Percentiles rank a stretch among this genome's conserved stretches.
Evolutionary conservation across 2,329 filamentous ascomycete genomes (phyloP).

Genomic region (Alternaria novae-zelandiae): DNA sequence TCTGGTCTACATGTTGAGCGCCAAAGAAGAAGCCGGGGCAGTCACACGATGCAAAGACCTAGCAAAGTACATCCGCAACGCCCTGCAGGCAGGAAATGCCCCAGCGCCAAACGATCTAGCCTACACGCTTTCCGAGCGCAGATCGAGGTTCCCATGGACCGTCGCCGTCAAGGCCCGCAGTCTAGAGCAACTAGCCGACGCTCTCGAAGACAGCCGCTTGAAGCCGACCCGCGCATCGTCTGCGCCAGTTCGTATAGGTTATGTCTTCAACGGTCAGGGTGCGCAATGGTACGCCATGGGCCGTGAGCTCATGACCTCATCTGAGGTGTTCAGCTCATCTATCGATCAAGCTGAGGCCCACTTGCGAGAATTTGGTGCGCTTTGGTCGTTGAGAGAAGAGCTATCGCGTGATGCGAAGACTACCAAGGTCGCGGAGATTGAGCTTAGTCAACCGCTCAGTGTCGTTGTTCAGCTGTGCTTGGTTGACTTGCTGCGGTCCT

Average conservation of each 20-base stretch:
- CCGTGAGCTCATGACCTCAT: background rate
- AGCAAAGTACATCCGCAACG: conserved; percentile 1
- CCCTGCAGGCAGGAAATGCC: background rate
- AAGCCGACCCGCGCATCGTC: background rate
- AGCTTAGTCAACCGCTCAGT: conserved; percentile 24
- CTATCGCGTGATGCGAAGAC: background rate
- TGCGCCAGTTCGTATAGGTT: background rate
- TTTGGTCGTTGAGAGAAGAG: conserved; percentile 2
- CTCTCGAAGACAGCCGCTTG: background rate
- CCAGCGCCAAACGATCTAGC: conserved; percentile 9
- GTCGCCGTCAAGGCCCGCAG: background rate
- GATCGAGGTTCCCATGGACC: conserved; percentile 4
- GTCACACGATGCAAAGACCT: background rate
- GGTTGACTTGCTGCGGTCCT: conserved; percentile 14
- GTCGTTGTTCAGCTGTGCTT: conserved; percentile 28
- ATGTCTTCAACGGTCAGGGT: conserved; percentile 2
- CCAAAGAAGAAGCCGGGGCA: background rate
- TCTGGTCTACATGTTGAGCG: background rate
- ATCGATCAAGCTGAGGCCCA: background rate
- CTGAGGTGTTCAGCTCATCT: background rate
- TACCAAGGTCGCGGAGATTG: background rate
- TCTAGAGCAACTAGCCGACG: background rate
- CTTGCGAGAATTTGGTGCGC: background rate
- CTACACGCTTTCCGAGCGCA: conserved; percentile 14
- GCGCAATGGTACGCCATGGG: conserved; percentile 6